Evolutionary conservation across 2,329 filamentous ascomycete species (phyloP).

Genomic region (Colletotrichum camelliae): DNA sequence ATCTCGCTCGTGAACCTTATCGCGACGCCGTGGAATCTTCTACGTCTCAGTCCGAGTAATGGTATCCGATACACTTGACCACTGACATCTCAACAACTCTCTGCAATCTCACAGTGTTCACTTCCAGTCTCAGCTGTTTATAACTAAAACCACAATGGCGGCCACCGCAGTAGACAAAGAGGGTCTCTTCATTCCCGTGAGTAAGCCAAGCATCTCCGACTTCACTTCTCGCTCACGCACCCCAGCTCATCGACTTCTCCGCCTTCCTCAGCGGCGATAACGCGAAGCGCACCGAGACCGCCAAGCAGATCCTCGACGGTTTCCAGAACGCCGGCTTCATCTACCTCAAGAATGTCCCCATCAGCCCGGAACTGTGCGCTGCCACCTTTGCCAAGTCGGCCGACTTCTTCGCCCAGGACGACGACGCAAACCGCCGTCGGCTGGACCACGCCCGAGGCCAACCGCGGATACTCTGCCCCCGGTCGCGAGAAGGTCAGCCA

Average conservation of each 20-base stretch:
- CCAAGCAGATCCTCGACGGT: conserved; percentile 74
- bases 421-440: conserved; percentile 65
- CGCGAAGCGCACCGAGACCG: conserved; percentile 66
- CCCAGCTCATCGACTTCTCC: conserved; percentile 79
- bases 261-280: conserved; percentile 70
- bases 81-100: not conserved
- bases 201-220: conserved; percentile 25
- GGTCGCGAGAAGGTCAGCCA: conserved; percentile 75
- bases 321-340: conserved; percentile 90
- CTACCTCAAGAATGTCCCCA: conserved; percentile 82
- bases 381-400: conserved; percentile 72
- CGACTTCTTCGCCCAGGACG: conserved; percentile 71
- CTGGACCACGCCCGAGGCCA: conserved; percentile 76
- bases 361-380: conserved; percentile 63
- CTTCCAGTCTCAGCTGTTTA: not conserved
- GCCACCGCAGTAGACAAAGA: conserved; percentile 54
- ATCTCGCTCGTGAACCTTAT: conserved; percentile 4
- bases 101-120: not conserved
- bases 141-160: conserved; percentile 33
- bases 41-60: not conserved
- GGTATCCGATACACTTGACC: not conserved
- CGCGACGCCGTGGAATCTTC: not conserved
- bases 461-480: conserved; percentile 74
- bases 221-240: conserved; percentile 10
- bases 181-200: conserved; percentile 60